phyloP scores from a whole-genome alignment of 1,139 yeast species.

The Arxiozyma slooffiae region DNA sequence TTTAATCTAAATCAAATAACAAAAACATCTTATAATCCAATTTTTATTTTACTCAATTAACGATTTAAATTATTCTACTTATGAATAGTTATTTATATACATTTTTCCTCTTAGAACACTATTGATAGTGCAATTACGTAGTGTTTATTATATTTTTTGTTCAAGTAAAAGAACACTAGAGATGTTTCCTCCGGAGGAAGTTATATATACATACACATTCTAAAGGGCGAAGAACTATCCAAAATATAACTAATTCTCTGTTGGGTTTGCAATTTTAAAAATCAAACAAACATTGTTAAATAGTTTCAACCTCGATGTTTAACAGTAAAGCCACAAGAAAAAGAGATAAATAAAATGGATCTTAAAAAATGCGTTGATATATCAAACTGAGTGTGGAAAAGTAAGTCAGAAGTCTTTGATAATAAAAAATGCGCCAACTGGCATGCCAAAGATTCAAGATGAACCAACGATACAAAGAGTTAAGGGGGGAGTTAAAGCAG shows the following conservation, averaged over 20 bases:
- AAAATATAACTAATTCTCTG: not conserved
- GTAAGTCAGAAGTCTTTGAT: not conserved
- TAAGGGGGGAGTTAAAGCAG: conserved; percentile 42
- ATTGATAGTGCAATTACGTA: not conserved
- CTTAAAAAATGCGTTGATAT: too few species aligned
- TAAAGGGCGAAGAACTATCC: too few species aligned
- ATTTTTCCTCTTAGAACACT: not conserved
- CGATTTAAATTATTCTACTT: not conserved
- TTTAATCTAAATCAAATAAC: not conserved
- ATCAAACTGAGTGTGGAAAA: not conserved
- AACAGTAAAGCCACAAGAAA: not conserved
- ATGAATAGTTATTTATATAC: not conserved
- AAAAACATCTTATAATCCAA: not conserved
- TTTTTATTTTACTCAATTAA: not conserved
- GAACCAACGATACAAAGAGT: conserved; percentile 15
- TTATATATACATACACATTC: too few species aligned
- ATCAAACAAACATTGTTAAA: not conserved
- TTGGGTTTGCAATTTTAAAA: not conserved
- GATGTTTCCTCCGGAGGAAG: not conserved
- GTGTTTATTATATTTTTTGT: not conserved
- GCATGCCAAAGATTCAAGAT: not conserved
- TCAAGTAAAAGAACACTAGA: not conserved
- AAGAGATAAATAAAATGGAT: not conserved
- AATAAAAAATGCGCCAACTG: not conserved
- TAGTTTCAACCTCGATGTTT: not conserved